Evolutionary conservation across 2,329 filamentous ascomycete genomes (phyloP).

Genomic region (Hymenoscyphus infarciens): DNA sequence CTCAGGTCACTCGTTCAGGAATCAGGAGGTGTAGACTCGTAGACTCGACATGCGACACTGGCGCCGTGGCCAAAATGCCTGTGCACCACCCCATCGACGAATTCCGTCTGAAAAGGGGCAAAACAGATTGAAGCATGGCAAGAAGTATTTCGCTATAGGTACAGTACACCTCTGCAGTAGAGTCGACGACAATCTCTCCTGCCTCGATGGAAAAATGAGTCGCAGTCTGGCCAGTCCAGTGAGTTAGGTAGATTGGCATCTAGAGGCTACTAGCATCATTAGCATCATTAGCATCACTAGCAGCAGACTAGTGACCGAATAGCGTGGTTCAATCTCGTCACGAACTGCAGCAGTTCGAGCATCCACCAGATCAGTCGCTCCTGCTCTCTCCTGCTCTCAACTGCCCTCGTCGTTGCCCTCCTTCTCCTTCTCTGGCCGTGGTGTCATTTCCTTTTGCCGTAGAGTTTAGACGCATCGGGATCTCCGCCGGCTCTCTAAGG

Average conservation of each 20-base stretch:
- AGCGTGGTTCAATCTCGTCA: neutral
- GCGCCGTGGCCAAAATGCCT: conserved; percentile 1
- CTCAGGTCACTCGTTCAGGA: neutral
- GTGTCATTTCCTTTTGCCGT: conserved; percentile 1
- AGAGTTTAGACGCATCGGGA: neutral
- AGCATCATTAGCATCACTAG: neutral
- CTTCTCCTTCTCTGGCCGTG: neutral
- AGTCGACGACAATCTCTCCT: neutral
- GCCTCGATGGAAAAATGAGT: neutral
- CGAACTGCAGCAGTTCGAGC: neutral
- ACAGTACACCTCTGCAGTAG: neutral
- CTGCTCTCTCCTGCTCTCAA: neutral
- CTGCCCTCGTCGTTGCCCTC: neutral
- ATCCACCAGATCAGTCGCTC: too few species aligned
- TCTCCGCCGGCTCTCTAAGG: neutral
- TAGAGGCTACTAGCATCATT: conserved; percentile 1
- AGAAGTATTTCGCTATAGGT: neutral
- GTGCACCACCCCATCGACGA: neutral
- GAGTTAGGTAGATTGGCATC: too few species aligned
- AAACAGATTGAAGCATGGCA: neutral
- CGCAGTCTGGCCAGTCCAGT: neutral
- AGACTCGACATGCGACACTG: neutral
- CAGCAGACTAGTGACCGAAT: neutral
- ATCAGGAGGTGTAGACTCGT: neutral
- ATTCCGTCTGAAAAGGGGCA: neutral